Percentiles rank a stretch among this genome's conserved stretches.
These are phyloP conservation scores for Amanita thiersii DNA, from an alignment of 768 basidiomycete species.

Conservation along the genomic window DNA sequence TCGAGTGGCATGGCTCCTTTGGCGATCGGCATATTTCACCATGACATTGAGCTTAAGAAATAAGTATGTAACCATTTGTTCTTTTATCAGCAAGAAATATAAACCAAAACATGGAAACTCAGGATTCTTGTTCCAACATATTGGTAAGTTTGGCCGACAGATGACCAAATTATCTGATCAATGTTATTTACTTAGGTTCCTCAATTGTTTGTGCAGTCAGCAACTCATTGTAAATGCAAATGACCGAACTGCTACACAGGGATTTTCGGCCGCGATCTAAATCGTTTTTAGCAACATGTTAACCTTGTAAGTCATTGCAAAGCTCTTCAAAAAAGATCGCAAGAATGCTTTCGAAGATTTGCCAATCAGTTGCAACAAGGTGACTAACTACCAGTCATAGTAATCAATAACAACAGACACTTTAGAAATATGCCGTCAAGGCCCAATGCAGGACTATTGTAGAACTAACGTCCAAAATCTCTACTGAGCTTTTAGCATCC, in stretches of 20 bases:
- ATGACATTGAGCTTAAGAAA: slow-evolving; percentile 67
- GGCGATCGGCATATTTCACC: slow-evolving; percentile 78
- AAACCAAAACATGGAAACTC: not conserved
- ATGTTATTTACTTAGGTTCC: slow-evolving; percentile 37
- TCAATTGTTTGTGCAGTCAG: slow-evolving; percentile 44
- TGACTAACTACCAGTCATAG: no score
- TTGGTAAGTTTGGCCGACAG: slow-evolving; percentile 33
- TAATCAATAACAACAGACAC: no score
- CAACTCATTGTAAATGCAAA: slow-evolving; percentile 8
- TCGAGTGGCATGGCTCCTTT: slow-evolving; percentile 68
- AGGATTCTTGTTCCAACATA: slow-evolving; percentile 64
- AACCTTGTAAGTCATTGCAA: no score
- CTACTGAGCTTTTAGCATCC: no score
- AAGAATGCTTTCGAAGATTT: no score
- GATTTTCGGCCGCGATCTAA: slow-evolving; percentile 72
- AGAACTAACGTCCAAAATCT: no score
- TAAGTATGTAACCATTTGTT: slow-evolving; percentile 34
- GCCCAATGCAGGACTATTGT: no score
- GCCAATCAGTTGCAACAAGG: no score
- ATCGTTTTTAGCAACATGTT: slow-evolving; percentile 60
- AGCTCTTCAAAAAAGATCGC: no score
- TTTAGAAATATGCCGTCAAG: no score
- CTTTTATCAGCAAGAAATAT: not conserved
- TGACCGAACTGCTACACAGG: slow-evolving; percentile 26
- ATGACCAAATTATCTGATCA: slow-evolving; percentile 5